Percentiles rank a stretch among this genome's conserved stretches.
phyloP scores from a whole-genome alignment of 371 early-diverging fungal species.

The Thermomucor indicae-seudaticae region DNA sequence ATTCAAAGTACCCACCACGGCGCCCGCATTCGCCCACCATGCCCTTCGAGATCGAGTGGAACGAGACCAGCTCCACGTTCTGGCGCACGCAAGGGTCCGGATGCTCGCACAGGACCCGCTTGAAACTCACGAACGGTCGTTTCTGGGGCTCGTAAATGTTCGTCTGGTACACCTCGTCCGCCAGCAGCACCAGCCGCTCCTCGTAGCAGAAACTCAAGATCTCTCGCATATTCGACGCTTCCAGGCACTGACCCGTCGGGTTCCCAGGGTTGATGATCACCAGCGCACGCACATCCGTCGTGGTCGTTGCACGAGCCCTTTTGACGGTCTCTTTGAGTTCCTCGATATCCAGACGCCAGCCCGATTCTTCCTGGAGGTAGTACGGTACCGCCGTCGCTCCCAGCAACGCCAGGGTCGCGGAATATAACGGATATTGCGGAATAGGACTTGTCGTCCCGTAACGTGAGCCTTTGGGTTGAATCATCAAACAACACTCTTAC shows the following conservation, averaged over 20 bases:
- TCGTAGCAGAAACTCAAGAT: constrained; percentile 84
- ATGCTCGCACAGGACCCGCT: constrained; percentile 70
- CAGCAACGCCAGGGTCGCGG: constrained; percentile 87
- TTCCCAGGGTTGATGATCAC: constrained; percentile 98
- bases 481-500: constrained; percentile 6
- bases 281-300: constrained; percentile 87
- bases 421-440: constrained; percentile 98
- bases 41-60: constrained; percentile 97
- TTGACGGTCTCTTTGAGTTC: constrained; percentile 61
- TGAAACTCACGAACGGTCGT: constrained; percentile 93
- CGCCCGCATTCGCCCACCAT: constrained; percentile 98
- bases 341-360: constrained; percentile 75
- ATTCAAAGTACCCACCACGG: constrained; percentile 98
- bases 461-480: no score
- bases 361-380: constrained; percentile 81
- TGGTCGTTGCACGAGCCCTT: constrained; percentile 67
- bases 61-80: constrained; percentile 84
- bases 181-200: constrained; percentile 81
- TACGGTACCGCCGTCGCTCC: constrained; percentile 87
- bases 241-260: constrained; percentile 93
- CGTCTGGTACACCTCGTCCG: constrained; percentile 98
- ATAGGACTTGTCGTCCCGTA: no score
- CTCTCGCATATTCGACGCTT: constrained; percentile 78
- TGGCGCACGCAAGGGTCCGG: constrained; percentile 56
- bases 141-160: constrained; percentile 80